Evolutionary conservation across 305 asterid genomes (phyloP).

Genomic region (Withania somnifera): DNA sequence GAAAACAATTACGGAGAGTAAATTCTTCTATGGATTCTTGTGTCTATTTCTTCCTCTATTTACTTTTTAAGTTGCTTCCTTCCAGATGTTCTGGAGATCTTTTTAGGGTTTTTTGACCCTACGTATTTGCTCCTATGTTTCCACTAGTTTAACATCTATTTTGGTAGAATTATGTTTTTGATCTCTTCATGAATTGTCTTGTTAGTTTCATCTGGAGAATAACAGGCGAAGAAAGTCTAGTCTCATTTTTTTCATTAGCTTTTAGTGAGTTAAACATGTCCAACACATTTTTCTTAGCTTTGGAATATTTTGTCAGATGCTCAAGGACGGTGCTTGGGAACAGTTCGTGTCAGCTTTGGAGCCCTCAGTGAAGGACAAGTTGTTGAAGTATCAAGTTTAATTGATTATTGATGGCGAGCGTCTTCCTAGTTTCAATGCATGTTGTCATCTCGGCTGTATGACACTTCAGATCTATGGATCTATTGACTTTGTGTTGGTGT

Average conservation of each 20-base stretch:
- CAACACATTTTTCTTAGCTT: neutral
- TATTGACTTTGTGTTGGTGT: conserved; percentile 14
- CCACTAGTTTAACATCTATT: neutral
- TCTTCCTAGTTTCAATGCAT: conserved; percentile 16
- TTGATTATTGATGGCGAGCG: neutral
- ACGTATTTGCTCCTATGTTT: neutral
- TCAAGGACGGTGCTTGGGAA: conserved; percentile 72
- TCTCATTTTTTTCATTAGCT: neutral
- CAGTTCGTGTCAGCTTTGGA: conserved; percentile 76
- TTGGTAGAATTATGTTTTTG: neutral
- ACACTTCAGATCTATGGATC: conserved; percentile 20
- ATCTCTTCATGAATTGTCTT: neutral
- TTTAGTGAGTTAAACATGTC: neutral
- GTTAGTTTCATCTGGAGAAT: neutral
- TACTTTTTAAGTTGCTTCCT: neutral
- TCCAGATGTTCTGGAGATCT: neutral
- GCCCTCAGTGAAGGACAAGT: conserved; percentile 58
- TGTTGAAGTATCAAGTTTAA: conserved; percentile 44
- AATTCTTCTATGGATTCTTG: neutral
- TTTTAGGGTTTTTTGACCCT: neutral
- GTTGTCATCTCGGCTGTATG: conserved; percentile 9
- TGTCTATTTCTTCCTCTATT: neutral
- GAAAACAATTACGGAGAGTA: neutral
- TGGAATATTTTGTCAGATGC: conserved; percentile 46
- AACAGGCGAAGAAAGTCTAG: neutral